These are phyloP conservation scores for Sabuloglossum arenarium DNA, from an alignment of 495 filamentous ascomycete genomes.

Conservation along the genomic window DNA sequence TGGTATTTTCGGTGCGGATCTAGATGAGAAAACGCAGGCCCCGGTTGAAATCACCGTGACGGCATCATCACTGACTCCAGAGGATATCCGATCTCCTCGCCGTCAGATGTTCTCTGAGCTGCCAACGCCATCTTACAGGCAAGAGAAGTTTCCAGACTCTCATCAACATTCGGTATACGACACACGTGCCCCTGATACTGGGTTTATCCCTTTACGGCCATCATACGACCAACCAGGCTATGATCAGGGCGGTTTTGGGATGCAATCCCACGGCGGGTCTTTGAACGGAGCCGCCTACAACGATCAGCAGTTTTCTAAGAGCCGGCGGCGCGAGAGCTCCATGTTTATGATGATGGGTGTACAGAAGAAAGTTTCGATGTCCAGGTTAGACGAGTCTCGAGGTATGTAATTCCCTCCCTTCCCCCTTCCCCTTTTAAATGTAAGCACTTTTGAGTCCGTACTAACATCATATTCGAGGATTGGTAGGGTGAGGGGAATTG, in stretches of 20 bases:
- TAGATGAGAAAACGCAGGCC: conserved; percentile 29
- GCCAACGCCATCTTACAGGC: conserved; percentile 41
- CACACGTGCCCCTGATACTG: conserved; percentile 25
- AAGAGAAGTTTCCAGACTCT: conserved; percentile 29
- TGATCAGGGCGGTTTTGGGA: not conserved
- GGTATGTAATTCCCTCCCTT: conserved; percentile 10
- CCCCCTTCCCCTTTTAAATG: not conserved
- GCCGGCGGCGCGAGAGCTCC: conserved; percentile 1
- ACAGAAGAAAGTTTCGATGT: not conserved
- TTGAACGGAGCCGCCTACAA: not conserved
- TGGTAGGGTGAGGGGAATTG: not conserved
- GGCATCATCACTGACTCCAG: conserved; percentile 26
- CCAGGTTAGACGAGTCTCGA: conserved; percentile 10
- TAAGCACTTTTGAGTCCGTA: not conserved
- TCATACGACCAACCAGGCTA: conserved; percentile 26
- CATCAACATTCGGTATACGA: conserved; percentile 5
- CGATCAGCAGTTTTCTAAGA: not conserved
- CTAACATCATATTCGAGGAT: not conserved
- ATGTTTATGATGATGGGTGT: not conserved
- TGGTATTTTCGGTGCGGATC: conserved; percentile 57
- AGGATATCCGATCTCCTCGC: conserved; percentile 43
- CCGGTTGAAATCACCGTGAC: conserved; percentile 23
- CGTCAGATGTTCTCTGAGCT: conserved; percentile 51
- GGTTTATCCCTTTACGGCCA: conserved; percentile 40
- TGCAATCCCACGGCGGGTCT: not conserved